Base-by-base conservation (phyloP, 1,284 basidiomycete genomes). In the Heimioporus punctisporus region DNA sequence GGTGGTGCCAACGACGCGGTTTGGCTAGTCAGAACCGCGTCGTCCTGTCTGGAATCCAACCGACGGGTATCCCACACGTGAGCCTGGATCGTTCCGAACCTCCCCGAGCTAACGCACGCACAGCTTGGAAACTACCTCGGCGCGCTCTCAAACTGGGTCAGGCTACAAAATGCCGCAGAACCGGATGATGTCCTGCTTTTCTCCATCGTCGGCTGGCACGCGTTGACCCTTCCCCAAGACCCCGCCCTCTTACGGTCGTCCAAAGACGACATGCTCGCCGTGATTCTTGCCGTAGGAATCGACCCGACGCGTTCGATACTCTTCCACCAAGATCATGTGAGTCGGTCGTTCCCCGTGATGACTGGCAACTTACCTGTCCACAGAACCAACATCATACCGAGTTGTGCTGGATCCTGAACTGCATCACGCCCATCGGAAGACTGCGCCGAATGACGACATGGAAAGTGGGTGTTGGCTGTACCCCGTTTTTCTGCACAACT, bases 111-210 rank as follows among this genome's bases (percentile, higher is more conserved):
- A 19, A 64, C 55, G 31, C 17, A 4, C 31, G 14, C 42, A 26
- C 57, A 97, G 94, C 80, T 98, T 63, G 96, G 96, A 44, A 98
- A 98, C 72, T 93, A 95, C 64, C 81, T 98, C 3, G 96, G 96
- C 8, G 95, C 95, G 0, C 78, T 97, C 21, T 82, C 84, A 30
- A 95, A 94, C 70, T 97, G 95, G 95, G 89, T 93, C 34, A 81
- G 83, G 50, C 76, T 96, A 17, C 93, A 95, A 69, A 75, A 82
- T 43, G 76, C 80, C 37, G 82, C 88, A 1, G 62, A 68, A 8
- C 74, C 79, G 1, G 72, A 82, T 6, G 91, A 93, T 65, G 73
- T 80, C 52, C 77, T 96, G 23, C 74, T 93, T 51, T 97, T 94
- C 71, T 91, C 91, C 19, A 88, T 97, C 59, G 96, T 95, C 14